A percentile compares a stretch with the other conserved stretches of the same genome.
These are phyloP conservation scores for Glycine latifolia DNA, from an alignment of 306 rosid genomes.

Conservation along the genomic window DNA sequence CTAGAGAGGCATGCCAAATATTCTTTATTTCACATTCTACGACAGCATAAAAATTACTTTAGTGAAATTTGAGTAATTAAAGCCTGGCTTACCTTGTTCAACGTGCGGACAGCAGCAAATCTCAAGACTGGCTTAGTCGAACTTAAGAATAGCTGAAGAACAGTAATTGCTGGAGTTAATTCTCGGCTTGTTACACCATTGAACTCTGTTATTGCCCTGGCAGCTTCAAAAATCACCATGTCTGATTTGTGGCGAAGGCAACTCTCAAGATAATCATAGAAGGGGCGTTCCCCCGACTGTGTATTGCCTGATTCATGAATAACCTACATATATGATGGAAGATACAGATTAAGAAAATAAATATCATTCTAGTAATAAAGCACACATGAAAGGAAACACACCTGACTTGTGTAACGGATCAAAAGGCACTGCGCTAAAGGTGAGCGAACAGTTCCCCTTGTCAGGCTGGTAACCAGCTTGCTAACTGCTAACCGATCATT, in stretches of 20 bases:
- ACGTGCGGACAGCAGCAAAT: slow-evolving; percentile 99
- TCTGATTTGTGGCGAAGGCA: slow-evolving; percentile 99
- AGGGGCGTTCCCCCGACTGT: slow-evolving; percentile 93
- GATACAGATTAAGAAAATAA: slow-evolving; percentile 27
- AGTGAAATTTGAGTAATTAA: slow-evolving; percentile 32
- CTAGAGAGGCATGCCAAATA: slow-evolving; percentile 27
- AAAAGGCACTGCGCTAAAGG: slow-evolving; percentile 96
- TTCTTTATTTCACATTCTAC: slow-evolving; percentile 27
- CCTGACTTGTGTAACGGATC: slow-evolving; percentile 99
- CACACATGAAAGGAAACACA: slow-evolving; percentile 46
- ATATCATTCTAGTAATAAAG: slow-evolving; percentile 25
- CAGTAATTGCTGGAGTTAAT: slow-evolving; percentile 93
- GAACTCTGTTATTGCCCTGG: slow-evolving; percentile 96
- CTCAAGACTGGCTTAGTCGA: slow-evolving; percentile 97
- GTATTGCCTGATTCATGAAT: slow-evolving; percentile 81
- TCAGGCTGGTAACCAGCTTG: slow-evolving; percentile 97
- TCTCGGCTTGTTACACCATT: slow-evolving; percentile 89
- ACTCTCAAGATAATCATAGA: slow-evolving; percentile 94
- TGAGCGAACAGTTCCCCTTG: slow-evolving; percentile 91
- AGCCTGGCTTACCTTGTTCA: slow-evolving; percentile 77
- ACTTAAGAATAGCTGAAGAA: slow-evolving; percentile 96
- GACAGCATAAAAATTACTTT: slow-evolving; percentile 16
- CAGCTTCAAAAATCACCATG: slow-evolving; percentile 99
- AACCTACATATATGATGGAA: slow-evolving; percentile 61
- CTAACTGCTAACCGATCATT: slow-evolving; percentile 98